Conservation (phyloP, 2,329 filamentous ascomycete species). For the Cladosporium austrohemisphaericum region DNA sequence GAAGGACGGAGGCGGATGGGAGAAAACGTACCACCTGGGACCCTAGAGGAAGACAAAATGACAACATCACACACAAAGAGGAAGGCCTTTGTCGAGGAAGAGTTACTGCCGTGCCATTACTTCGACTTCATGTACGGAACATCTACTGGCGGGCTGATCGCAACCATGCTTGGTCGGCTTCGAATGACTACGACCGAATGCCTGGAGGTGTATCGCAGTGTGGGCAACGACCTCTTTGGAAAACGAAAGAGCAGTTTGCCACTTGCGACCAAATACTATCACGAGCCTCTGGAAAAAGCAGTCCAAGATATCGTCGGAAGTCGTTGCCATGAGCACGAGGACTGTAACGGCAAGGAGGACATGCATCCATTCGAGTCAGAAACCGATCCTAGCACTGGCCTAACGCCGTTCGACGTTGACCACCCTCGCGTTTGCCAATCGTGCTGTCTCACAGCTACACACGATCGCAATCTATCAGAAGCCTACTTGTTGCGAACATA, state of each 20-base stretch:
- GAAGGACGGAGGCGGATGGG: slow-evolving; percentile 3
- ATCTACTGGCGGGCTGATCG: slow-evolving; percentile 50
- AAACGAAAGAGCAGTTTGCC: slow-evolving; percentile 42
- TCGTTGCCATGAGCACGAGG: slow-evolving; percentile 42
- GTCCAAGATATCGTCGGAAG: slow-evolving; percentile 44
- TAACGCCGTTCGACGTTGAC: slow-evolving; percentile 21
- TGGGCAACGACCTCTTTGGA: slow-evolving; percentile 48
- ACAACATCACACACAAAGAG: slow-evolving; percentile 3
- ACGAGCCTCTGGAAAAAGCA: slow-evolving; percentile 46
- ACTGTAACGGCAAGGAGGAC: slow-evolving; percentile 42
- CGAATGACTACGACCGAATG: slow-evolving; percentile 49
- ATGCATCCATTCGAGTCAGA: slow-evolving; percentile 41
- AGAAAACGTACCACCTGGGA: neutral
- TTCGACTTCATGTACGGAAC: slow-evolving; percentile 54
- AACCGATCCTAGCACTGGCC: slow-evolving; percentile 7
- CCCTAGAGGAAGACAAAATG: slow-evolving; percentile 4
- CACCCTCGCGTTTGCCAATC: slow-evolving; percentile 35
- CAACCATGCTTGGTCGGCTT: slow-evolving; percentile 48
- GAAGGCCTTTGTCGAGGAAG: slow-evolving; percentile 25
- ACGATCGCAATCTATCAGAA: slow-evolving; percentile 45
- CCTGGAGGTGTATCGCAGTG: slow-evolving; percentile 44
- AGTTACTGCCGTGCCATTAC: slow-evolving; percentile 49
- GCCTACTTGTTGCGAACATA: slow-evolving; percentile 49
- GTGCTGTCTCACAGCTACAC: slow-evolving; percentile 48
- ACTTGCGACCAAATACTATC: slow-evolving; percentile 48